These are phyloP conservation scores for Cystobasidium ongulense DNA, from an alignment of 768 basidiomycete species.

Conservation along the genomic window DNA sequence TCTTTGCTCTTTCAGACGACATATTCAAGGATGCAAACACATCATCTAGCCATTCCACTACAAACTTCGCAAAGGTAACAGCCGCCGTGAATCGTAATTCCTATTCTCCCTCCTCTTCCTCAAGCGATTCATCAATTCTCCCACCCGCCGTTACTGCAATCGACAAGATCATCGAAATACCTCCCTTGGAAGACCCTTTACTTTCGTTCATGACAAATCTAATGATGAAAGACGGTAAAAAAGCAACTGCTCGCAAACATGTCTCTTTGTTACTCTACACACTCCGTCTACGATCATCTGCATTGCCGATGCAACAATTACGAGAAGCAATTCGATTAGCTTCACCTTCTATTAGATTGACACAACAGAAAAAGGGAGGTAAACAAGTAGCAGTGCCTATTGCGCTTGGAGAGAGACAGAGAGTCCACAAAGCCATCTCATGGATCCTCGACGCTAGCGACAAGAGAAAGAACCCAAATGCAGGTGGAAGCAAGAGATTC, in stretches of 20 bases:
- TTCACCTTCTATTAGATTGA: slow-evolving; percentile 14
- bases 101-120: background rate
- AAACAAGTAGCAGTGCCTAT: slow-evolving; percentile 27
- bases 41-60: background rate
- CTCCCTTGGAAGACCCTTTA: slow-evolving; percentile 32
- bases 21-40: background rate
- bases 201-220: slow-evolving; percentile 18
- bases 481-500: slow-evolving; percentile 21
- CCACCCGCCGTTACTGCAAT: background rate
- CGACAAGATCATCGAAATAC: background rate
- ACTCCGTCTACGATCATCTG: slow-evolving; percentile 2
- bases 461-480: slow-evolving; percentile 27
- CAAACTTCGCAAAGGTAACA: background rate
- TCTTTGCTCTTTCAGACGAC: background rate
- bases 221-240: slow-evolving; percentile 34
- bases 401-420: slow-evolving; percentile 23
- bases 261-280: slow-evolving; percentile 4
- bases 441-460: slow-evolving; percentile 30
- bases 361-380: slow-evolving; percentile 19
- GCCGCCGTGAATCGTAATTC: background rate
- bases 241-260: slow-evolving; percentile 14
- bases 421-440: slow-evolving; percentile 20
- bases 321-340: slow-evolving; percentile 20
- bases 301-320: slow-evolving; percentile 13
- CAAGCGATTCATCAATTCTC: background rate